phyloP scores from a whole-genome alignment of 805 yeast genomes.

The Starmerella floris region DNA sequence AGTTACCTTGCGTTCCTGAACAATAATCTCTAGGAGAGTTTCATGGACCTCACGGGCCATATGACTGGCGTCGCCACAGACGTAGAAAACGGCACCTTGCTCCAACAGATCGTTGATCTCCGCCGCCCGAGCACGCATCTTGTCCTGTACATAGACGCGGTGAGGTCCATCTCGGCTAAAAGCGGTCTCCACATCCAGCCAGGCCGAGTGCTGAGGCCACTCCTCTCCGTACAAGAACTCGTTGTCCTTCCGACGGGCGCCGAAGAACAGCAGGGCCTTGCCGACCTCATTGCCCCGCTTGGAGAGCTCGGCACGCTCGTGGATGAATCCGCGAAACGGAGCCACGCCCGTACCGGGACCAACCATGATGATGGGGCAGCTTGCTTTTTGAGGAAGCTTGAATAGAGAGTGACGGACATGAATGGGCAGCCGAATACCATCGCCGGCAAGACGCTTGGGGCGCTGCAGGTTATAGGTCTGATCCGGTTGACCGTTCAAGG shows the following conservation, averaged over 20 bases:
- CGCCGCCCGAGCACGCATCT: constrained; percentile 38
- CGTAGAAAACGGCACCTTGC: constrained; percentile 76
- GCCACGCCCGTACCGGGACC: constrained; percentile 99
- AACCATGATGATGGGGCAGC: constrained; percentile 74
- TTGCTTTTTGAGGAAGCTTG: constrained; percentile 77
- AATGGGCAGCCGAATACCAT: constrained; percentile 51
- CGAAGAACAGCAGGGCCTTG: constrained; percentile 64
- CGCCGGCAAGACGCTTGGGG: constrained; percentile 40
- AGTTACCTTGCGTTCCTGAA: constrained; percentile 48
- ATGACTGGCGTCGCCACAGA: constrained; percentile 90
- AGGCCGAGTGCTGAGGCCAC: constrained; percentile 54
- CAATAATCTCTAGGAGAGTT: constrained; percentile 49
- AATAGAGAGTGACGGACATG: constrained; percentile 92
- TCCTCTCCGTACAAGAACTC: constrained; percentile 82
- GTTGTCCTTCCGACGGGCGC: constrained; percentile 65
- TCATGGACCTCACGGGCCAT: constrained; percentile 92
- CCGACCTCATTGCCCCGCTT: constrained; percentile 48
- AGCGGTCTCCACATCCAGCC: constrained; percentile 55
- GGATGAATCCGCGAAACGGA: constrained; percentile 88
- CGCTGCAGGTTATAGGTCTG: constrained; percentile 66
- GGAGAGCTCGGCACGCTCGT: constrained; percentile 61
- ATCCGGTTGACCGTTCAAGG: constrained; percentile 36
- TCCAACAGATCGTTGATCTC: constrained; percentile 40
- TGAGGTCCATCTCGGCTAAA: constrained; percentile 62
- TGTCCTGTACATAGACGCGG: constrained; percentile 76